Evolutionary conservation across 768 basidiomycete species (phyloP).

Genomic region (Naematelia aurantialba): DNA sequence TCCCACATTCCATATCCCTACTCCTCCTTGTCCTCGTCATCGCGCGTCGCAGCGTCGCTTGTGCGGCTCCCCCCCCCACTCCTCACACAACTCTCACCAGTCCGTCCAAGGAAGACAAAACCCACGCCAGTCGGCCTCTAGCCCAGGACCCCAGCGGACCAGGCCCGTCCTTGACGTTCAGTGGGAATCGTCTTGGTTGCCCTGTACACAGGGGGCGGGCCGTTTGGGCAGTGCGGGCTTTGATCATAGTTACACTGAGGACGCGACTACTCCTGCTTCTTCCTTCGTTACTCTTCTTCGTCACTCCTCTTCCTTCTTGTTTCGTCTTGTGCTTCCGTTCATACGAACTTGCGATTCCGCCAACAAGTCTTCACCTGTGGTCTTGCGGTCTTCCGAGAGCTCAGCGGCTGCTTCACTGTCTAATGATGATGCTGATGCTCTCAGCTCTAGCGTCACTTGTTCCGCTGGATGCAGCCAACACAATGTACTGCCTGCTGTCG

Average conservation of each 20-base stretch:
- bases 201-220: neutral
- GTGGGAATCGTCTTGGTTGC: neutral
- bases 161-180: neutral
- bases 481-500: too few relatives aligned
- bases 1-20: too few relatives aligned
- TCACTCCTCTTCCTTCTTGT: neutral
- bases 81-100: neutral
- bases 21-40: too few relatives aligned
- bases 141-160: neutral
- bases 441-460: too few relatives aligned
- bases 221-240: constrained; percentile 31
- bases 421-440: too few relatives aligned
- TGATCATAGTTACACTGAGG: constrained; percentile 49
- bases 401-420: too few relatives aligned
- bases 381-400: neutral
- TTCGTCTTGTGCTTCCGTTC: neutral
- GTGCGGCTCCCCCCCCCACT: too few relatives aligned
- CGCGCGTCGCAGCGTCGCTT: too few relatives aligned
- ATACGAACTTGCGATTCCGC: neutral
- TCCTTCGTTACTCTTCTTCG: neutral
- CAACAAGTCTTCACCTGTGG: neutral
- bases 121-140: neutral
- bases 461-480: too few relatives aligned
- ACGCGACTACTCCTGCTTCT: constrained; percentile 1
- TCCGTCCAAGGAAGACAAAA: neutral